Conservation (phyloP, 2,329 filamentous ascomycete genomes). For the Diaporthe aspalathi region DNA sequence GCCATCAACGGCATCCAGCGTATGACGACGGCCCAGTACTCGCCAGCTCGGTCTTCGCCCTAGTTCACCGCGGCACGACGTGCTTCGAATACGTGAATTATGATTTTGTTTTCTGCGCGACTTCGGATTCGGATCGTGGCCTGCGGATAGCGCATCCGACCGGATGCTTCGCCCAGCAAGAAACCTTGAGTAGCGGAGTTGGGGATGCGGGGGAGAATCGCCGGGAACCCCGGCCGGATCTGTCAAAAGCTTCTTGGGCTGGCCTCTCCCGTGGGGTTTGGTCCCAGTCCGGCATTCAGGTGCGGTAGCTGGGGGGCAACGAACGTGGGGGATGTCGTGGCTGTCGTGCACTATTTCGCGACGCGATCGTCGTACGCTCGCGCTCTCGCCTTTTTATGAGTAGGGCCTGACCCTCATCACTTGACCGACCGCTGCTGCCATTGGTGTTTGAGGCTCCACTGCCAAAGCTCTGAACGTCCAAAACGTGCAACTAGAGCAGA, state of each 20-base stretch:
- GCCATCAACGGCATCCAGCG: not conserved
- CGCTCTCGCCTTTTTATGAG: constrained; percentile 6
- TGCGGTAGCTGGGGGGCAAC: constrained; percentile 13
- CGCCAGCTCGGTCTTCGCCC: constrained; percentile 13
- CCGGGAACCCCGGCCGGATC: constrained; percentile 5
- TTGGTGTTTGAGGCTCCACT: not conserved
- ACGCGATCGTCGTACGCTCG: not conserved
- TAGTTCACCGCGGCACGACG: not conserved
- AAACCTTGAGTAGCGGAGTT: constrained; percentile 3
- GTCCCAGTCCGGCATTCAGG: constrained; percentile 17
- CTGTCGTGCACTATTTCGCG: constrained; percentile 13
- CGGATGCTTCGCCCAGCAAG: not conserved
- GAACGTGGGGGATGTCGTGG: not conserved
- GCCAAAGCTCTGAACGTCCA: not conserved
- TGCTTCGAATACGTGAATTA: not conserved
- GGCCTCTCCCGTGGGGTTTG: constrained; percentile 11
- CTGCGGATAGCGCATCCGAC: constrained; percentile 19
- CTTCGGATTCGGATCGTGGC: constrained; percentile 24
- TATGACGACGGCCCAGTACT: not conserved
- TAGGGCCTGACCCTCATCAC: not conserved
- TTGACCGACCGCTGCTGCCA: not conserved
- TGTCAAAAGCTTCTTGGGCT: not conserved
- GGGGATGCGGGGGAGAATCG: constrained; percentile 4
- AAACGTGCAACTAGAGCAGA: not conserved
- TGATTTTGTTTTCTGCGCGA: not conserved